Evolutionary conservation across 805 yeast genomes (phyloP).

Genomic region (Dipodascus albidus): DNA sequence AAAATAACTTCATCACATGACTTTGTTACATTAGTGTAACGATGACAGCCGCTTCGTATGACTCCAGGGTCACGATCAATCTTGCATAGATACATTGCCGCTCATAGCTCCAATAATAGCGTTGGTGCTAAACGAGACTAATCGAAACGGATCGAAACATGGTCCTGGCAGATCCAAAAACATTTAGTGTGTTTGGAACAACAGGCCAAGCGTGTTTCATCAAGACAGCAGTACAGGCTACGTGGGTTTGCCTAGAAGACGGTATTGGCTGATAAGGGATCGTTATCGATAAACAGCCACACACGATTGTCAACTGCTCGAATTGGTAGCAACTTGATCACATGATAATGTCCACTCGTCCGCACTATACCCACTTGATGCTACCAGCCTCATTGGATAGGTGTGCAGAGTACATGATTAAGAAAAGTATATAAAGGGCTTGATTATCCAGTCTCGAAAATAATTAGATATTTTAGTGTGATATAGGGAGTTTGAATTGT

Average conservation of each 20-base stretch:
- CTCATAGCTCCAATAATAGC: too few species aligned
- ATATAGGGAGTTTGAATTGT: too few species aligned
- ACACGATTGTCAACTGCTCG: not conserved
- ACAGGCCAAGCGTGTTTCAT: not conserved
- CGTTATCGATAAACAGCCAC: not conserved
- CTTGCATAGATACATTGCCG: too few species aligned
- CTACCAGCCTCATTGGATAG: not conserved
- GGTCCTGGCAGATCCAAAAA: not conserved
- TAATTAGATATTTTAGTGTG: too few species aligned
- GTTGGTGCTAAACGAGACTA: too few species aligned
- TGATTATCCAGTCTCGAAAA: too few species aligned
- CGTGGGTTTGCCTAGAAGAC: not conserved
- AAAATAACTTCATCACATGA: too few species aligned
- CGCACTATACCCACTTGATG: not conserved
- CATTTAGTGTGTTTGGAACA: not conserved
- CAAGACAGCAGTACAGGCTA: not conserved
- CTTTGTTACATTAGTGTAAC: too few species aligned
- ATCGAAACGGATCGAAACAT: not conserved
- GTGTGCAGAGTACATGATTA: not conserved
- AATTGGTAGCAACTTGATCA: not conserved
- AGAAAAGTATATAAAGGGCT: too few species aligned
- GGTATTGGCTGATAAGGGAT: not conserved
- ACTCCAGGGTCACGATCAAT: too few species aligned
- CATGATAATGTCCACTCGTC: not conserved
- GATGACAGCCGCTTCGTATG: too few species aligned